Percentiles rank a stretch among this genome's conserved stretches.
These are phyloP conservation scores for Schizochytrium sp. DNA, from an alignment of 108 stramenopile genomes.

Conservation along the genomic window DNA sequence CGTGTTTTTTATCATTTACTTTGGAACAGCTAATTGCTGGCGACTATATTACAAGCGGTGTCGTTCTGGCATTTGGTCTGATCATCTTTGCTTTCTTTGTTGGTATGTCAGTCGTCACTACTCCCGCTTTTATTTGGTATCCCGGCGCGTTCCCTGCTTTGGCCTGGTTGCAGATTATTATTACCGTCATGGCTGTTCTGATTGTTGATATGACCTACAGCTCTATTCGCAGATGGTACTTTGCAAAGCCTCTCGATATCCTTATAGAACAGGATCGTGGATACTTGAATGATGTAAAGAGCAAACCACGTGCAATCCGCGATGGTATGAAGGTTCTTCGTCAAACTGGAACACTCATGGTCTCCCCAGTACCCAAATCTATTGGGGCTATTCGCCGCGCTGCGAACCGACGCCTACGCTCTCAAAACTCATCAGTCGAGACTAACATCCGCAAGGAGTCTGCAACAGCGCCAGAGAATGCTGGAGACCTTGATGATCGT, in stretches of 20 bases:
- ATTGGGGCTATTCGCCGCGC: conserved; percentile 1
- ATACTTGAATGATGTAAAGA: conserved; percentile 31
- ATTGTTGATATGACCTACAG: background rate
- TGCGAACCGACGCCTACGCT: background rate
- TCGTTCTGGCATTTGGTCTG: background rate
- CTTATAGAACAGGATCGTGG: conserved; percentile 50
- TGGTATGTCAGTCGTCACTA: conserved; percentile 21
- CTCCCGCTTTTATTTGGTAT: conserved; percentile 7
- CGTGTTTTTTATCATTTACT: conserved; percentile 3
- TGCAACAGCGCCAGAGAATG: background rate
- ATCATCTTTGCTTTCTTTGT: conserved; percentile 6
- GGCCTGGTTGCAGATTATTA: conserved; percentile 12
- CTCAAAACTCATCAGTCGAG: no score
- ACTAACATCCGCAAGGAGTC: no score
- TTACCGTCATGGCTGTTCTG: conserved; percentile 19
- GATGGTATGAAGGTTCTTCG: conserved; percentile 45
- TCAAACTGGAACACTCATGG: conserved; percentile 9
- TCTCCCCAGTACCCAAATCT: background rate
- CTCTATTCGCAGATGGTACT: background rate
- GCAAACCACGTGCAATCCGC: background rate
- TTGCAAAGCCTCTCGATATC: conserved; percentile 48
- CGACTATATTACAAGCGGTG: conserved; percentile 15
- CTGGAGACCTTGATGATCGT: background rate
- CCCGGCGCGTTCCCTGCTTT: background rate
- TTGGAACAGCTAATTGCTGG: conserved; percentile 16